Evolutionary conservation across 2,329 filamentous ascomycete species (phyloP).

Genomic region (Apiospora malaysiana): DNA sequence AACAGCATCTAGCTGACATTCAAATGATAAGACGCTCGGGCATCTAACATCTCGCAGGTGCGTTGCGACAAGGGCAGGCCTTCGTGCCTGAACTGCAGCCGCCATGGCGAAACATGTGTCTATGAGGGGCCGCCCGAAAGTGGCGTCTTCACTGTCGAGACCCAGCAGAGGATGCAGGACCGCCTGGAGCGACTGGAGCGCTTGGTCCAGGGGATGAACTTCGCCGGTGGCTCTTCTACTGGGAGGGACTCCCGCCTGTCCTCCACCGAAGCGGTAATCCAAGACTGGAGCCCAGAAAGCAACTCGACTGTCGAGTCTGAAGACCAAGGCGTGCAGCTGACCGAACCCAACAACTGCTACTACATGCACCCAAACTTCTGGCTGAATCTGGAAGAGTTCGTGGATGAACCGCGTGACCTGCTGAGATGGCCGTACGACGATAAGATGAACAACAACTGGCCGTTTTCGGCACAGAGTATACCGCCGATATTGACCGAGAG

Average conservation of each 20-base stretch:
- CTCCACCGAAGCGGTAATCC: slow-evolving; percentile 15
- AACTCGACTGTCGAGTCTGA: slow-evolving; percentile 8
- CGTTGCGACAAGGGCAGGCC: slow-evolving; percentile 21
- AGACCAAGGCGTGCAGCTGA: slow-evolving; percentile 20
- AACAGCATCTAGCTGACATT: slow-evolving; percentile 14
- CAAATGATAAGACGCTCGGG: slow-evolving; percentile 21
- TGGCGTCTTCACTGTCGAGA: slow-evolving; percentile 13
- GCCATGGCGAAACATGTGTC: slow-evolving; percentile 20
- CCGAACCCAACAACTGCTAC: slow-evolving; percentile 20
- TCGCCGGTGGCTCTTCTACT: not conserved
- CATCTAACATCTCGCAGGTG: slow-evolving; percentile 13
- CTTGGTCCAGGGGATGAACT: slow-evolving; percentile 18
- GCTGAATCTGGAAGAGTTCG: slow-evolving; percentile 18
- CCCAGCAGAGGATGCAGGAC: slow-evolving; percentile 20
- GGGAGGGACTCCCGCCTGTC: slow-evolving; percentile 9
- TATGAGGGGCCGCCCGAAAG: slow-evolving; percentile 18
- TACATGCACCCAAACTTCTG: slow-evolving; percentile 23
- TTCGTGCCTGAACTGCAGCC: slow-evolving; percentile 20
- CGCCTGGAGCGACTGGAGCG: slow-evolving; percentile 20
- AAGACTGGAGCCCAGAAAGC: slow-evolving; percentile 17
- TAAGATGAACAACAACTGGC: slow-evolving; percentile 8
- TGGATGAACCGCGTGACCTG: slow-evolving; percentile 22
- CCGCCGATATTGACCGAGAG: not conserved
- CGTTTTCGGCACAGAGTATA: not conserved
- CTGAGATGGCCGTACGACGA: slow-evolving; percentile 21